Evolutionary conservation across 192 early-diverging fungal species (phyloP), one percentile per base, ranked within the genome.

Genomic region (Coemansia sp.): DNA sequence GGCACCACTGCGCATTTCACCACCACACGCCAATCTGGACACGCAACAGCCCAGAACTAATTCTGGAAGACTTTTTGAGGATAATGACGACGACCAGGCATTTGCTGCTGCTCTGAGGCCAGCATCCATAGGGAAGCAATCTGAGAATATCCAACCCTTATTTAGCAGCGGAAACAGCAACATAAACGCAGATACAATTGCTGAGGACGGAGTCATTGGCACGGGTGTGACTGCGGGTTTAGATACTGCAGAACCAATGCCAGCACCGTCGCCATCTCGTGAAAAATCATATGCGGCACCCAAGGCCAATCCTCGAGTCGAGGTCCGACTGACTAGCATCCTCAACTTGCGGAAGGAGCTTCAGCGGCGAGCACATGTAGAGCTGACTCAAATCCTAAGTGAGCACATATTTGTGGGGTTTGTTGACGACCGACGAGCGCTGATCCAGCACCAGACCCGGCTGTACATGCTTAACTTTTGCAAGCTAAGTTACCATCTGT

Each of bases 321-420:
- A 95, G 14, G 93, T 97, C 8, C 83, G 85, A 28, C 66, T 96
- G 30, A 90, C 89, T 0, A 95, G 93, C 63, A 83, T 98, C 2
- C 71, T 92, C 10, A 85, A 88, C 23, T 67, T 98, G 56, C 81
- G 90, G 24, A 84, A 92, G 14, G 88, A 90, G 53, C 65, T 97
- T n/a, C 78, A 83, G 50, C 71, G 57, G 18, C 55, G 61, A 18
- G 52, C 57, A 19, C 68, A 69, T 30, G 16, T 73, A 73, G 92
- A 87, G 2, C 69, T 97, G 49, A 92, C 94, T 0, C 84, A 86
- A 18, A 71, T 98, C 7, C 85, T 98, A 62, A 72, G 79, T 22
- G 84, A 90, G 49, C 93, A 97, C 65, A 90, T 86, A 0, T 93
- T 95, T 83, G 93, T 98, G 21, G 95, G 96, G 21, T 86, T 85